Conservation (phyloP, 2,329 filamentous ascomycete genomes). For the Fusarium sp. region DNA sequence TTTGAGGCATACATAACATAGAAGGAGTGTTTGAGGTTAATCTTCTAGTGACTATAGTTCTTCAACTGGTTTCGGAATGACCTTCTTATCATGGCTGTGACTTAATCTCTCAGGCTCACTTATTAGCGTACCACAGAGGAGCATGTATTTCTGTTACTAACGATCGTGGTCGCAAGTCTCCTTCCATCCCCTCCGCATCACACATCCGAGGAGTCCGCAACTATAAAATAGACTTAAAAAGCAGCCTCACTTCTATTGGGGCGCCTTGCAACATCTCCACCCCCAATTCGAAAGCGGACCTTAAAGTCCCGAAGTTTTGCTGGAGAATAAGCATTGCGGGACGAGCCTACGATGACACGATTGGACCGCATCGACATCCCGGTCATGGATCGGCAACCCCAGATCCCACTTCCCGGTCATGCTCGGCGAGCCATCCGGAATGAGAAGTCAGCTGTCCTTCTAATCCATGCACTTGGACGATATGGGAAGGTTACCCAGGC, state of each 20-base stretch:
- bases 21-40: not conserved
- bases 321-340: not conserved
- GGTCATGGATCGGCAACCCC: constrained; percentile 3
- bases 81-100: no score
- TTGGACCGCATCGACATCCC: constrained; percentile 26
- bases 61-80: not conserved
- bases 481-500: not conserved
- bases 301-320: not conserved
- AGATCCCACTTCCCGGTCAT: not conserved
- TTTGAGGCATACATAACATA: not conserved
- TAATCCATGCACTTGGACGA: not conserved
- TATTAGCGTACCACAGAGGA: no score
- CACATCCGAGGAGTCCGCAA: not conserved
- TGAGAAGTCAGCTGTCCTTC: not conserved
- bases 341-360: not conserved
- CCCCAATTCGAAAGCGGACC: constrained; percentile 2
- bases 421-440: constrained; percentile 1
- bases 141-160: not conserved
- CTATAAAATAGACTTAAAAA: not conserved
- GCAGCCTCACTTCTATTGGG: constrained; percentile 22
- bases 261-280: constrained; percentile 22
- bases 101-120: no score
- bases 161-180: accelerated
- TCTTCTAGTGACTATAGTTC: not conserved
- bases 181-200: not conserved